phyloP scores from a whole-genome alignment of 2,329 filamentous ascomycete species.

The Chrysoporthe austroafricana region DNA sequence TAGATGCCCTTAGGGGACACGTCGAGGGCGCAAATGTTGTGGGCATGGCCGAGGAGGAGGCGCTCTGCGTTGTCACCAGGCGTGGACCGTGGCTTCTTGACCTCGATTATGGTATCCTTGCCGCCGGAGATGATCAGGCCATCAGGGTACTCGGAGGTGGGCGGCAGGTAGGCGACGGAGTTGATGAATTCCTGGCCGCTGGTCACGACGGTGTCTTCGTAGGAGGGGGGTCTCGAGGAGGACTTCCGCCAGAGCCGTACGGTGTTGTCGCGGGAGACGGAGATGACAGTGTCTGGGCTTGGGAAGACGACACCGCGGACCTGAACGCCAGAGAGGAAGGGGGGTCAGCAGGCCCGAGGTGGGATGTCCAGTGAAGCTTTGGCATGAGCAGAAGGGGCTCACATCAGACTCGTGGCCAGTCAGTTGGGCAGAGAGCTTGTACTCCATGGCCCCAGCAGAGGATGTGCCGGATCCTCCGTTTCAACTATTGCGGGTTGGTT shows the following conservation, averaged over 20 bases:
- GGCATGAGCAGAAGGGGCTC: slow-evolving; percentile 40
- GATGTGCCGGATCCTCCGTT: neutral
- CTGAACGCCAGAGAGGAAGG: slow-evolving; percentile 49
- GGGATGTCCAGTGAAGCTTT: slow-evolving; percentile 27
- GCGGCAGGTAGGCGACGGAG: slow-evolving; percentile 74
- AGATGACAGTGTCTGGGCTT: slow-evolving; percentile 71
- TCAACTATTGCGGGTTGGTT: neutral
- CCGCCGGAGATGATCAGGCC: slow-evolving; percentile 87
- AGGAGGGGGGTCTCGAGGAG: slow-evolving; percentile 63
- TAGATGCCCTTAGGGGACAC: slow-evolving; percentile 72
- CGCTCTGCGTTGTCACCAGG: slow-evolving; percentile 80
- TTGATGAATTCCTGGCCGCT: slow-evolving; percentile 89
- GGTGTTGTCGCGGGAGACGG: slow-evolving; percentile 88
- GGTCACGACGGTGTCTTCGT: slow-evolving; percentile 76
- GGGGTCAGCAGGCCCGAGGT: slow-evolving; percentile 6
- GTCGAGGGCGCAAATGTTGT: slow-evolving; percentile 88
- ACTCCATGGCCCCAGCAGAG: slow-evolving; percentile 53
- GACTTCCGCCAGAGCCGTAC: slow-evolving; percentile 82
- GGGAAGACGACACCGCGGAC: slow-evolving; percentile 87
- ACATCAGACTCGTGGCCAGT: slow-evolving; percentile 93
- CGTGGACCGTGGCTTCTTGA: slow-evolving; percentile 70
- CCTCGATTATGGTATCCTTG: slow-evolving; percentile 91
- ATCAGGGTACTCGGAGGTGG: slow-evolving; percentile 69
- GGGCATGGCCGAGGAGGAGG: slow-evolving; percentile 80
- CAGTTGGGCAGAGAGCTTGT: slow-evolving; percentile 91